These are phyloP conservation scores for Pythium aphanidermatum DNA, from an alignment of 352 stramenopile species.

Conservation along the genomic window DNA sequence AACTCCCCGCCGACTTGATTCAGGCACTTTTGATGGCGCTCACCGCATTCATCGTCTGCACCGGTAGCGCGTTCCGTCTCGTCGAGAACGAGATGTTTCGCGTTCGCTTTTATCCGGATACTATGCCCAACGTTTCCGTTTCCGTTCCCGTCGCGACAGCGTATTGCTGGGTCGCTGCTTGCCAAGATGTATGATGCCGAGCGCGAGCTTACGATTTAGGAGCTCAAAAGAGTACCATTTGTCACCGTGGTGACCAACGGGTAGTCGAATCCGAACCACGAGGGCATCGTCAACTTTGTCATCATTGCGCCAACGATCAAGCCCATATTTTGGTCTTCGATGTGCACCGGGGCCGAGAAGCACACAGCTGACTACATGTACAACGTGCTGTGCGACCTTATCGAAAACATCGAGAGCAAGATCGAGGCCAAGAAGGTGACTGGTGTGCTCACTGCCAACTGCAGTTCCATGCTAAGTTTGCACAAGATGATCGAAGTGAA, in stretches of 20 bases:
- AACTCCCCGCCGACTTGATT: background rate
- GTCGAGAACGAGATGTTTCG: constrained; percentile 2
- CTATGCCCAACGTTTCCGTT: constrained; percentile 1
- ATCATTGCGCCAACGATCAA: background rate
- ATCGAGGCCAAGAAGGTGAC: background rate
- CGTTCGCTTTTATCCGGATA: background rate
- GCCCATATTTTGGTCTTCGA: background rate
- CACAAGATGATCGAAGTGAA: background rate
- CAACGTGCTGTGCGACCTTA: background rate
- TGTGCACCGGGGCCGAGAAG: background rate
- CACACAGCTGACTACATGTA: background rate
- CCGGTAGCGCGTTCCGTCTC: background rate
- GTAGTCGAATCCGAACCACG: background rate
- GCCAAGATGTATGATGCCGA: background rate
- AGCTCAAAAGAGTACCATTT: background rate
- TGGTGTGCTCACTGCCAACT: background rate
- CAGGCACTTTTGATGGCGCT: background rate
- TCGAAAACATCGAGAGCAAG: background rate
- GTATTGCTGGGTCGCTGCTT: background rate
- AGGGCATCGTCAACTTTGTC: constrained; percentile 1
- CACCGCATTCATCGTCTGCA: background rate
- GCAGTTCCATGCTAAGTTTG: background rate
- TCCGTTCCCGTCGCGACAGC: constrained; percentile 1
- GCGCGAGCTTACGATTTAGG: background rate
- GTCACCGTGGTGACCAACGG: background rate